Conservation (phyloP, 208 protist genomes). For the Wallacemonas rigidus region DNA sequence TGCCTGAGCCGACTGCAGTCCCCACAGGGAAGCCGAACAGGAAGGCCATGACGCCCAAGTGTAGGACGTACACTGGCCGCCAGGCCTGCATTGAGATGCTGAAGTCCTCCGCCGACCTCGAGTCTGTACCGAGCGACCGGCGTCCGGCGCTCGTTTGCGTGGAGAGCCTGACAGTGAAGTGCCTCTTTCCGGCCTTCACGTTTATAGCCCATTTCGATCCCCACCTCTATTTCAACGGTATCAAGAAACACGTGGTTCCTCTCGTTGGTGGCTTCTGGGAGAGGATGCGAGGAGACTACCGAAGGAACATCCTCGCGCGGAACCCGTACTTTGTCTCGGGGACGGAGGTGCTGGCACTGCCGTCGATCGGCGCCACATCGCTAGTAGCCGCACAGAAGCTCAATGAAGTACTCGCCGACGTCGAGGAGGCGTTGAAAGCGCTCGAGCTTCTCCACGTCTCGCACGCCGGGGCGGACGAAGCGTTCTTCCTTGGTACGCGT, state of each 20-base stretch:
- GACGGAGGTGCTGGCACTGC: constrained; percentile 16
- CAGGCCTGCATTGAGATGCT: constrained; percentile 46
- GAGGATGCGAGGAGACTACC: constrained; percentile 55
- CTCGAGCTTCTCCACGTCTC: constrained; percentile 53
- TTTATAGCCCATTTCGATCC: constrained; percentile 68
- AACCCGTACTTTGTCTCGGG: constrained; percentile 50
- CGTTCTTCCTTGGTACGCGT: constrained; percentile 70
- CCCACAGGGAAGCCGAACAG: background rate
- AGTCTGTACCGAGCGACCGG: constrained; percentile 34
- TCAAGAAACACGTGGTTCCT: constrained; percentile 57
- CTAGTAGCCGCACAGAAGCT: constrained; percentile 37
- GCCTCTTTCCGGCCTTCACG: constrained; percentile 79
- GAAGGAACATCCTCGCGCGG: constrained; percentile 36
- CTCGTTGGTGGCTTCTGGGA: constrained; percentile 70
- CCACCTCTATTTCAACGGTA: constrained; percentile 37
- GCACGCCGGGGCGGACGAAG: constrained; percentile 26
- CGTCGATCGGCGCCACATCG: constrained; percentile 19
- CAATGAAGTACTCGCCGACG: constrained; percentile 46
- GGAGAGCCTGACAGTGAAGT: constrained; percentile 44
- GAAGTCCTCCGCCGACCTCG: constrained; percentile 30
- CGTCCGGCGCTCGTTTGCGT: constrained; percentile 43
- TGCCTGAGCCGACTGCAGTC: constrained; percentile 10
- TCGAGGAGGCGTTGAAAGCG: constrained; percentile 42
- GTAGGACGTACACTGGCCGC: constrained; percentile 34
- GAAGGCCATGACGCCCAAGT: background rate